Base-by-base conservation (phyloP, 768 basidiomycete species). In the Multifurca ochricompacta region DNA sequence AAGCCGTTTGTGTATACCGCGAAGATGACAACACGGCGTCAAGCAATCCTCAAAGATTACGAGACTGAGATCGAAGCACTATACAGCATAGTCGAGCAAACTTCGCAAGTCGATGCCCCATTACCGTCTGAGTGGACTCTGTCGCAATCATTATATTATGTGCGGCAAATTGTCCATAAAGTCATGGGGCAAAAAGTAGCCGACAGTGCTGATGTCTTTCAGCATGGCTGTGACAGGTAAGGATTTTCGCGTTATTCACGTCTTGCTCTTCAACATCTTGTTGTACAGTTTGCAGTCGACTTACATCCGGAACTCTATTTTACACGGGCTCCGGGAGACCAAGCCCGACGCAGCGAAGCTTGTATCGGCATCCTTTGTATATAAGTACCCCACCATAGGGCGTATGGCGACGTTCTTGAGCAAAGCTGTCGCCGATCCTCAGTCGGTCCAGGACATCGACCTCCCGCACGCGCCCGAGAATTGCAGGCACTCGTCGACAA, bases 1-100 rank as follows among this genome's bases (percentile, higher is more conserved):
- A 73, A 73, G 51, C 75, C 76, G 1, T 76, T 78, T 53, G 63
- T 60, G 6, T 70, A 70, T 45, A 77, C 75, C 0, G 64, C 70
- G 1, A 78, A 78, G 63, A 67, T 67, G 30, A 73, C 72, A 0
- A 59, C 70, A 0, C 64, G 70, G 18, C 69, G 75, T 11, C 67
- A 68, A 19, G 66, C 64, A 14, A 68, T 73, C 23, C 58, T 76
- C 28, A 62, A 63, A 10, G 62, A 66, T 1, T 77, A 78, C 57
- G 66, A 66, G 6, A 53, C 61, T 0, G 78, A 78, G 54, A 76
- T 77, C 50, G 62, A 73, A 30, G 65, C 63, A 1, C 35, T 70
- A 10, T 77, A 77, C 54, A 59, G 63, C 3, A 47, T 58, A 0
- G 62, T 72, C 11, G 70, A 71, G 31, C 62, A 70, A 35, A 64